Evolutionary conservation across 2,329 filamentous ascomycete genomes (phyloP).

Genomic region (Fusarium oligoseptatum): DNA sequence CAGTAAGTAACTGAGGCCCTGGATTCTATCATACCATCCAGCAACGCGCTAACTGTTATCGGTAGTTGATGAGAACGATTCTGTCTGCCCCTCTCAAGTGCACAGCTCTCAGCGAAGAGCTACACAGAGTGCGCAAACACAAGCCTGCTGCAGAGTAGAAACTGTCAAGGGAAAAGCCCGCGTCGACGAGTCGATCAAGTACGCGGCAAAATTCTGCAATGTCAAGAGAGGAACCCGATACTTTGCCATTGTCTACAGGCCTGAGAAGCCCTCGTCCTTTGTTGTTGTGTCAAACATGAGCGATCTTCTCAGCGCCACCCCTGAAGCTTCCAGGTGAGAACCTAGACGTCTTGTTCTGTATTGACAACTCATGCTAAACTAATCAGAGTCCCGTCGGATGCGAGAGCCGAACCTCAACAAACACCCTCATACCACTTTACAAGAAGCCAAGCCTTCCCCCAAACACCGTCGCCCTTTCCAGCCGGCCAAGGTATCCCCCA

Average conservation of each 20-base stretch:
- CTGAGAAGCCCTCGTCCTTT: background rate
- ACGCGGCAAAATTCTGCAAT: background rate
- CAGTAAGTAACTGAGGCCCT: background rate
- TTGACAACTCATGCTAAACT: background rate
- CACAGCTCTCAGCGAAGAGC: background rate
- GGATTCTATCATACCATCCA: background rate
- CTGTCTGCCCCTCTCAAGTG: background rate
- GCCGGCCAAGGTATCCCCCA: background rate
- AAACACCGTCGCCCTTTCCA: background rate
- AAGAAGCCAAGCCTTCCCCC: background rate
- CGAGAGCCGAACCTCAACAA: background rate
- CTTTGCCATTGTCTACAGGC: slow-evolving; percentile 10
- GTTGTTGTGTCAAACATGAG: slow-evolving; percentile 2
- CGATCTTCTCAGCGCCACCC: background rate
- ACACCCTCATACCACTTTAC: background rate
- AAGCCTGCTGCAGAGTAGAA: background rate
- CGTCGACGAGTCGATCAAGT: background rate
- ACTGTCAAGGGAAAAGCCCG: background rate
- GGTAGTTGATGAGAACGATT: background rate
- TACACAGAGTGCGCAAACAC: background rate
- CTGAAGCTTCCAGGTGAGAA: background rate
- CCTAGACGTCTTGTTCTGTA: background rate
- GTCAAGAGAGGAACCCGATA: background rate
- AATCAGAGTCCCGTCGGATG: background rate
- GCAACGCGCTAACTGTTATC: background rate